Conservation (phyloP, 1,139 yeast genomes). For the Kurtzmaniella quercitrusa region DNA sequence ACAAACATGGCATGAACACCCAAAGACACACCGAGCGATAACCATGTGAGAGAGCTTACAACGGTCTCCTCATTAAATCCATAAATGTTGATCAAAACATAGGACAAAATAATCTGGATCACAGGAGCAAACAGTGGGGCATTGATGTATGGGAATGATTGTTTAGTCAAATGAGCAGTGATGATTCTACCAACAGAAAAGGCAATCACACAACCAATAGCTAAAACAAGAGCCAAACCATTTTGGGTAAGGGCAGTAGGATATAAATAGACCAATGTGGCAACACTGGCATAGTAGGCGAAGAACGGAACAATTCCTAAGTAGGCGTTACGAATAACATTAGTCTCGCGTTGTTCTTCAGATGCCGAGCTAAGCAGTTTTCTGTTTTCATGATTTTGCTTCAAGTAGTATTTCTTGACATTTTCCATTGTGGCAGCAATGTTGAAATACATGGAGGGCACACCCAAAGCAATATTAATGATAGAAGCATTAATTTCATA, state of each 20-base stretch:
- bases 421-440: slow-evolving; percentile 69
- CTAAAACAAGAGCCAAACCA: slow-evolving; percentile 58
- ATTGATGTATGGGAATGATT: slow-evolving; percentile 68
- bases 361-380: slow-evolving; percentile 8
- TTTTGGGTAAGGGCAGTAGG: slow-evolving; percentile 50
- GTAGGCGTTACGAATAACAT: slow-evolving; percentile 40
- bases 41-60: slow-evolving; percentile 54
- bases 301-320: slow-evolving; percentile 70
- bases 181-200: slow-evolving; percentile 87
- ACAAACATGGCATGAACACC: slow-evolving; percentile 81
- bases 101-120: slow-evolving; percentile 46
- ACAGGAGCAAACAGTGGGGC: slow-evolving; percentile 68
- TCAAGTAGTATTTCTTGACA: slow-evolving; percentile 51
- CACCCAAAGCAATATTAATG: slow-evolving; percentile 47
- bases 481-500: slow-evolving; percentile 35
- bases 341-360: slow-evolving; percentile 14
- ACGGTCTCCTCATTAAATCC: slow-evolving; percentile 37
- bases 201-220: slow-evolving; percentile 76
- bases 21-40: slow-evolving; percentile 69
- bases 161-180: slow-evolving; percentile 79
- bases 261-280: slow-evolving; percentile 39
- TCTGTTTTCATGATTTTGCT: slow-evolving; percentile 5
- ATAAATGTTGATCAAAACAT: slow-evolving; percentile 34
- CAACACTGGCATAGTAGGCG: slow-evolving; percentile 54
- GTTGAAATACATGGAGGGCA: slow-evolving; percentile 61